These are phyloP conservation scores for Ascochyta lentis DNA, from an alignment of 2,329 filamentous ascomycete genomes.

Conservation along the genomic window DNA sequence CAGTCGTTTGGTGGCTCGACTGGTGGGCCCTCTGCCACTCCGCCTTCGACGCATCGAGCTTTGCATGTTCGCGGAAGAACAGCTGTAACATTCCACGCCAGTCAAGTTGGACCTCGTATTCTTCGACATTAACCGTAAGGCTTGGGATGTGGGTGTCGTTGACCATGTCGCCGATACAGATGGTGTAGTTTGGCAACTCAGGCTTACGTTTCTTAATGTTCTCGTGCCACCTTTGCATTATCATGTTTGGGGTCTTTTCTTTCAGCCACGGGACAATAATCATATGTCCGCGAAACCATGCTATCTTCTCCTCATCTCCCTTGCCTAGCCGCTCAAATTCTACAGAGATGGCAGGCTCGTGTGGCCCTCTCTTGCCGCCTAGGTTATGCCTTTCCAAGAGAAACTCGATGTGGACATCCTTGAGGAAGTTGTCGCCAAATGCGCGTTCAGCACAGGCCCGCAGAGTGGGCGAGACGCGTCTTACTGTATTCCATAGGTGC, in stretches of 20 bases:
- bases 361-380: constrained; percentile 32
- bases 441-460: constrained; percentile 40
- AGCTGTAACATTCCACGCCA: constrained; percentile 39
- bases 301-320: constrained; percentile 18
- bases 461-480: constrained; percentile 35
- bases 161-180: constrained; percentile 36
- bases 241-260: constrained; percentile 6
- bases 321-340: constrained; percentile 28
- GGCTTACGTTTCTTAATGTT: constrained; percentile 30
- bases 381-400: constrained; percentile 44
- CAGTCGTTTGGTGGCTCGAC: background rate
- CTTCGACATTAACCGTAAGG: constrained; percentile 26
- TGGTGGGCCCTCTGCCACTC: constrained; percentile 3
- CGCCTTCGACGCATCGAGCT: constrained; percentile 17
- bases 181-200: constrained; percentile 43
- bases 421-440: constrained; percentile 34
- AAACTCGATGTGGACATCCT: constrained; percentile 34
- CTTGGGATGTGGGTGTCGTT: constrained; percentile 42
- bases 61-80: constrained; percentile 43
- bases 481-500: constrained; percentile 43
- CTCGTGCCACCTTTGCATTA: constrained; percentile 38
- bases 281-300: constrained; percentile 23
- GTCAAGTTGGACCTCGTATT: constrained; percentile 32
- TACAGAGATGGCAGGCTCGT: constrained; percentile 34
- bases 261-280: background rate